These are phyloP conservation scores for Penicillium taxi DNA, from an alignment of 495 filamentous ascomycete genomes.

Conservation along the genomic window DNA sequence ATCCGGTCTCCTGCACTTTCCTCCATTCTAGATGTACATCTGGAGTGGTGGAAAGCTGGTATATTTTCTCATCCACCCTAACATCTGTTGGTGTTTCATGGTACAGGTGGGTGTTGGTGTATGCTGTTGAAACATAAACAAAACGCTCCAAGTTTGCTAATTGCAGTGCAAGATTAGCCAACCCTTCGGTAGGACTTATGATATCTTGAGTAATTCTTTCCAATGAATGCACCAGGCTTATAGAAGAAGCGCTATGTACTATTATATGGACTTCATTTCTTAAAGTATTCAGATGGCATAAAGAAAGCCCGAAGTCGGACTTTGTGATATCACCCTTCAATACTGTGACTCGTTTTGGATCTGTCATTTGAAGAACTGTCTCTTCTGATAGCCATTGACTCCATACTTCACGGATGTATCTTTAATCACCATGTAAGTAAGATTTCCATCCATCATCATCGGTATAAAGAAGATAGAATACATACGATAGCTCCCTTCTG, in stretches of 20 bases:
- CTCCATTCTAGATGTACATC: background rate
- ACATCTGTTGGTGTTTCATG: background rate
- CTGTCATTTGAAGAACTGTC: too few species aligned
- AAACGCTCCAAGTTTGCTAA: constrained; percentile 8
- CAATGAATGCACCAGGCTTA: constrained; percentile 11
- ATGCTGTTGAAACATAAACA: constrained; percentile 17
- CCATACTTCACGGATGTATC: constrained; percentile 4
- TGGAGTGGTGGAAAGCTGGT: background rate
- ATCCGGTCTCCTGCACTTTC: background rate
- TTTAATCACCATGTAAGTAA: constrained; percentile 6
- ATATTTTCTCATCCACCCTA: constrained; percentile 4
- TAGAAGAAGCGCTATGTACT: constrained; percentile 19
- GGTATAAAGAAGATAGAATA: too few species aligned
- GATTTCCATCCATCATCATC: too few species aligned
- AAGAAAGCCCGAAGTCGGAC: too few species aligned
- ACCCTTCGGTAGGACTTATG: constrained; percentile 2
- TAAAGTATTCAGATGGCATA: background rate
- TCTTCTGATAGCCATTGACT: constrained; percentile 3
- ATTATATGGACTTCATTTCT: constrained; percentile 7
- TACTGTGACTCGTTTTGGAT: too few species aligned
- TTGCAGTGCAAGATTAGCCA: constrained; percentile 2
- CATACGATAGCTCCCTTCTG: too few species aligned
- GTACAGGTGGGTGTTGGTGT: constrained; percentile 10
- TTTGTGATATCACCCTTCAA: background rate
- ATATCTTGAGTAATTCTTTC: constrained; percentile 1